Conservation (phyloP, 2,329 filamentous ascomycete genomes). For the Coniochaeta hoffmannii region DNA sequence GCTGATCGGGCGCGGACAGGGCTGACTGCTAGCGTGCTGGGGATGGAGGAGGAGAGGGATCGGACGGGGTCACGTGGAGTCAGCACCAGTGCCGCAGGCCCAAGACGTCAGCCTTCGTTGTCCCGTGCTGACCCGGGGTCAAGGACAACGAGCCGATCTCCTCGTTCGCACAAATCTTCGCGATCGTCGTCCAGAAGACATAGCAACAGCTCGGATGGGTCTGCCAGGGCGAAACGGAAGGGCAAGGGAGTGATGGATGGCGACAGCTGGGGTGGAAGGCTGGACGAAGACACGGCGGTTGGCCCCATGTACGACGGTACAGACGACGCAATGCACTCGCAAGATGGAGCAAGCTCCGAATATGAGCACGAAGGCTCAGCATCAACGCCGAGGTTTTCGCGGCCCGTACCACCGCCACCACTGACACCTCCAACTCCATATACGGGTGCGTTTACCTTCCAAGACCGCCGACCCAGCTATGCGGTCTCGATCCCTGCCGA, state of each 20-base stretch:
- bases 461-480: slow-evolving; percentile 27
- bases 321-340: neutral
- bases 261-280: slow-evolving; percentile 3
- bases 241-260: slow-evolving; percentile 10
- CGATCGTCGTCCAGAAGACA: slow-evolving; percentile 5
- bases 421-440: slow-evolving; percentile 40
- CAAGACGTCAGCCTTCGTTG: slow-evolving; percentile 8
- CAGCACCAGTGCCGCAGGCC: slow-evolving; percentile 13
- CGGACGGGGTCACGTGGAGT: slow-evolving; percentile 20
- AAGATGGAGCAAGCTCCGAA: neutral
- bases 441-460: slow-evolving; percentile 32
- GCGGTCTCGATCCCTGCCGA: slow-evolving; percentile 24
- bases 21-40: slow-evolving; percentile 6
- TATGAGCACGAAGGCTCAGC: neutral
- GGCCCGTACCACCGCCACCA: slow-evolving; percentile 34
- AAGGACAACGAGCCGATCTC: slow-evolving; percentile 6
- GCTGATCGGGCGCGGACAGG: neutral
- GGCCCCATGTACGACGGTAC: neutral
- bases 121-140: slow-evolving; percentile 6
- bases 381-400: neutral
- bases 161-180: slow-evolving; percentile 5
- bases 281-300: neutral
- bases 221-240: slow-evolving; percentile 5
- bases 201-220: slow-evolving; percentile 10
- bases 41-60: slow-evolving; percentile 15